Evolutionary conservation across 352 stramenopile genomes (phyloP).

Genomic region (Thraustotheca clavata): DNA sequence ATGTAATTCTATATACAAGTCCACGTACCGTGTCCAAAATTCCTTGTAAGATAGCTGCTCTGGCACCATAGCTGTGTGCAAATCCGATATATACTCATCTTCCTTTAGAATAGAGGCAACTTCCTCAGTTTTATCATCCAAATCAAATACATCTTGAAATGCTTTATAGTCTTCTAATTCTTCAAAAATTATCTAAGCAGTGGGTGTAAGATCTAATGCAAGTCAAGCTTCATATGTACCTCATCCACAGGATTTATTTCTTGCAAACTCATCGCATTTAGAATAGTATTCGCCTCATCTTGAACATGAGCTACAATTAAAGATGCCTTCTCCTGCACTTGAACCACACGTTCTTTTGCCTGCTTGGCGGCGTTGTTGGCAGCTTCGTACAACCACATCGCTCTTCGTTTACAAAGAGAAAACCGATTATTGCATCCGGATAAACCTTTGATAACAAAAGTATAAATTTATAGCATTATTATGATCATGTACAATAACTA

Average conservation of each 20-base stretch:
- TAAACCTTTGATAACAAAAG: too few species aligned
- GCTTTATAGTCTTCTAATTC: constrained; percentile 62
- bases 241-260: constrained; percentile 65
- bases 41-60: constrained; percentile 70
- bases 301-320: constrained; percentile 60
- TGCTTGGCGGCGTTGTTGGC: constrained; percentile 64
- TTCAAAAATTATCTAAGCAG: constrained; percentile 56
- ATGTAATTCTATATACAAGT: background rate
- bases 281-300: constrained; percentile 57
- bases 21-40: constrained; percentile 63
- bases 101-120: constrained; percentile 50
- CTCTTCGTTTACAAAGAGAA: background rate
- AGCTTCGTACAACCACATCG: constrained; percentile 46
- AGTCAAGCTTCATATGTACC: constrained; percentile 22
- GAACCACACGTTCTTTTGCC: constrained; percentile 57
- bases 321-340: constrained; percentile 62
- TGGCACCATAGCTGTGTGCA: constrained; percentile 66
- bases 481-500: too few species aligned
- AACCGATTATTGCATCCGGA: background rate
- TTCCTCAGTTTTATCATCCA: constrained; percentile 61
- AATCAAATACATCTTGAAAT: constrained; percentile 51
- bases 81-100: constrained; percentile 38
- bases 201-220: background rate
- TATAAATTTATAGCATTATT: too few species aligned
- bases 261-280: constrained; percentile 52